phyloP scores from a whole-genome alignment of 2,329 filamentous ascomycete species.

The Diaporthe ampelina region DNA sequence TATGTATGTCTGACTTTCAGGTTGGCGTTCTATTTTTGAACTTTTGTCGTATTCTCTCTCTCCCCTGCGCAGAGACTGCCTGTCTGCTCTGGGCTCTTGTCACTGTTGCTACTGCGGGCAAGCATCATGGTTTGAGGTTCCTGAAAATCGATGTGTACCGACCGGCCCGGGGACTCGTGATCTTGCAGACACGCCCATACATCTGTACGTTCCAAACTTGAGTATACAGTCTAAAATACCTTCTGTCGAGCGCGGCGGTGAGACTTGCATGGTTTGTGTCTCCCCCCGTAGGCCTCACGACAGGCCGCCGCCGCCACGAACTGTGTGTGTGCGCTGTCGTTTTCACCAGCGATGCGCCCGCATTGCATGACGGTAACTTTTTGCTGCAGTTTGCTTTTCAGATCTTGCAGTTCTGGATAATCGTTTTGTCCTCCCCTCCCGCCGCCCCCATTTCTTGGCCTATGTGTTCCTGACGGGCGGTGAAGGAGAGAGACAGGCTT shows the following conservation, averaged over 20 bases:
- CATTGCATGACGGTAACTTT: not conserved
- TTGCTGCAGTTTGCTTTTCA: slow-evolving; percentile 30
- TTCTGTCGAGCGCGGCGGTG: slow-evolving; percentile 17
- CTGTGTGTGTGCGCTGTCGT: slow-evolving; percentile 27
- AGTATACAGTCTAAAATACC: not conserved
- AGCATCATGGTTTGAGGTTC: slow-evolving; percentile 19
- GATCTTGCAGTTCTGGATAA: slow-evolving; percentile 20
- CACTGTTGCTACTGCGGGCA: not conserved
- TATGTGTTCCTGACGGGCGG: slow-evolving; percentile 18
- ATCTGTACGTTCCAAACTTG: not conserved
- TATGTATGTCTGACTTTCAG: slow-evolving; percentile 27
- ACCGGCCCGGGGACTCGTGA: not conserved
- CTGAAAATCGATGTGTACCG: not conserved
- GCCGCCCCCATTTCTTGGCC: not conserved
- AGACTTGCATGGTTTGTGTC: slow-evolving; percentile 15
- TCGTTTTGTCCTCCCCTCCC: not conserved
- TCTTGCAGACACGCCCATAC: slow-evolving; percentile 6
- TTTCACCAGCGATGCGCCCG: slow-evolving; percentile 28
- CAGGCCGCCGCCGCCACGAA: slow-evolving; percentile 25
- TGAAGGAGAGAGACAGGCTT: slow-evolving; percentile 11
- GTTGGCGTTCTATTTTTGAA: slow-evolving; percentile 31
- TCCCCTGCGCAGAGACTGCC: not conserved
- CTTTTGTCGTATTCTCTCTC: not conserved
- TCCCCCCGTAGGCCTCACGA: not conserved
- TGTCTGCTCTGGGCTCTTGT: slow-evolving; percentile 6